Evolutionary conservation across 2,329 filamentous ascomycete species (phyloP), one percentile per base, ranked within the genome.

Genomic region (Arthrobotrys sphaeroides): DNA sequence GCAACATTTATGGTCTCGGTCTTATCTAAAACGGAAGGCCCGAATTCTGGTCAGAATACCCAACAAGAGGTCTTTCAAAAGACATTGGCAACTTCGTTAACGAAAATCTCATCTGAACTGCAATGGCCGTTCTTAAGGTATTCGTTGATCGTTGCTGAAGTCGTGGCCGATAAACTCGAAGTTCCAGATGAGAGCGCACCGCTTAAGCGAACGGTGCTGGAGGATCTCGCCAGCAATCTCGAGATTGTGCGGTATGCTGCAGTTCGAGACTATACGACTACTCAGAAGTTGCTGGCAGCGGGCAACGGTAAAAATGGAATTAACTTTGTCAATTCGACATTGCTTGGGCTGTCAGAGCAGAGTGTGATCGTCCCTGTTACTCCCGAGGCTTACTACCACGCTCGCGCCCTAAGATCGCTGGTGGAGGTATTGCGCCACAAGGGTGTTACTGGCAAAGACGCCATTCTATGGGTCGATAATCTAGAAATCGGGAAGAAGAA

Each of bases 111-210:
- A 20, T 18, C 57, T 5, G 72, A 60, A 10, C 13, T 64, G 12
- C 72, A 75, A 65, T 75, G 57, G 64, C 31, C 72, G 43, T 75
- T 75, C 42, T 40, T 75, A 3, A 57, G 72, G 26, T 75, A 69
- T 28, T 75, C 72, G n/a, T 53, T 75, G 28, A 18, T 75, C 16
- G 57, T 69, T 13, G 64, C 72, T 5, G 72, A 75, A 64, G 22
- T 64, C n/a, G 31, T 67, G 1, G 22, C 40, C n/a, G 72, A 75
- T 31, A 75, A 36, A 31, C 64, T 75, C n/a, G 40, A 2, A 26
- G 59, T 69, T 4, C 72, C 72, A 9, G 64, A 62, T 31, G 64
- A 65, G 28, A 69, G 42, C 3, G 31, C 38, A 38, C 64, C 72
- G 33, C 13, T 75, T 10, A 60, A 65, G 26, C 64, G n/a, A 4